Base-by-base conservation (phyloP, 2,329 filamentous ascomycete species). In the Nigrospora sphaerica region DNA sequence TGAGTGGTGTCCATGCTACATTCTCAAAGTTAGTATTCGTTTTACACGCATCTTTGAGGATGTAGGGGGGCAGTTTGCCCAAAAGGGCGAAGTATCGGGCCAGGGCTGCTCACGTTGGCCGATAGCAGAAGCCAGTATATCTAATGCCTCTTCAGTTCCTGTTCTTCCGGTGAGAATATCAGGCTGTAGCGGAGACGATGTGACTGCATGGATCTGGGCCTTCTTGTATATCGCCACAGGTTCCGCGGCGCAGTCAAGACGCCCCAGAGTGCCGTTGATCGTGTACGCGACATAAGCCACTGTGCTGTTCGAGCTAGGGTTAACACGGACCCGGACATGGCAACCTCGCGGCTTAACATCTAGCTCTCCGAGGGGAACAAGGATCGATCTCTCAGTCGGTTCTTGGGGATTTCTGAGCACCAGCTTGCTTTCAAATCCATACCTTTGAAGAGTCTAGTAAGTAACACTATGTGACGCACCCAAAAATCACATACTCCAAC, bases 121-220 rank as follows among this genome's bases (percentile, higher is more conserved):
- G 18, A 64, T 58, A 0, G 72, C 77, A 0, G 78, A 77, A 3
- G 59, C 54, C 0, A 85, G 61, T 28, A 67, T 70, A 2, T 68
- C 60, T 0, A 81, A 48, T 0, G 79, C 73, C 57, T 85, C 80
- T 54, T 86, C 82, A 0, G 71, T 74, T 0, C 83, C 83, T 0
- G 80, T 85, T 0, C 72, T 67, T 0, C 70, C 63, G 0, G 81
- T 85, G 0, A 86, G 65, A 0, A 67, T 61, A 54, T 86, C 83
- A 0, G 77, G 73, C n/a, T 39, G 23, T 0, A 85, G 33, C 0
- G 73, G 54, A 32, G 74, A 78, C 0, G 81, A 82, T 0, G 83
- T 86, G 5, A 72, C 61, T 0, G 81, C 83, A 54, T 87, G 83
- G 1, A 81, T 58, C 4, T 72, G 59, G 0, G 80, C 80, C 53